A percentile compares a stretch with the other conserved stretches of the same genome.
These are phyloP conservation scores for Mortierella sp. DNA, from an alignment of 371 early-diverging fungal genomes.

Conservation along the genomic window DNA sequence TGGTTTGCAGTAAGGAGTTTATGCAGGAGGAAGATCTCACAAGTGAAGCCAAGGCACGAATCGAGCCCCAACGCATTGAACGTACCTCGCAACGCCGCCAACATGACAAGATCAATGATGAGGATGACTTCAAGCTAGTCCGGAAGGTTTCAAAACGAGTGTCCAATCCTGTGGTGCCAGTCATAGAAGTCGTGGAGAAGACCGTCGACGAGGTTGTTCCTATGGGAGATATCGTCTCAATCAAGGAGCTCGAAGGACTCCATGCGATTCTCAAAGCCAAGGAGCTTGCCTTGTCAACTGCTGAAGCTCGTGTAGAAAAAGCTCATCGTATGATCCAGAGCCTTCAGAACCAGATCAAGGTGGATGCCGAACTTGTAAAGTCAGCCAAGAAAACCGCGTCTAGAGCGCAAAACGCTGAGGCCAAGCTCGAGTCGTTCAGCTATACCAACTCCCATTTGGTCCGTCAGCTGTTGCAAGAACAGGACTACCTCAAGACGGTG, in stretches of 20 bases:
- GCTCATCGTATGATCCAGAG: slow-evolving; percentile 13
- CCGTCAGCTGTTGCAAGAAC: slow-evolving; percentile 18
- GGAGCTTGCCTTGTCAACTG: slow-evolving; percentile 11
- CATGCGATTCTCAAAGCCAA: slow-evolving; percentile 10
- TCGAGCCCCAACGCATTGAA: too few relatives aligned
- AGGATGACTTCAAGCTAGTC: too few relatives aligned
- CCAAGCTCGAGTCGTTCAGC: slow-evolving; percentile 40
- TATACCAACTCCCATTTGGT: slow-evolving; percentile 44
- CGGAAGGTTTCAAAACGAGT: too few relatives aligned
- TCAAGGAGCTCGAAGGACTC: neutral
- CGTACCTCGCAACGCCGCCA: too few relatives aligned
- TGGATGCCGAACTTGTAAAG: slow-evolving; percentile 14
- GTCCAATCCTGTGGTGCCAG: too few relatives aligned
- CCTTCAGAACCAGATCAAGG: slow-evolving; percentile 18
- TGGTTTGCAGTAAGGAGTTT: too few relatives aligned
- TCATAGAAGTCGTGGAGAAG: too few relatives aligned
- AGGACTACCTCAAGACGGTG: slow-evolving; percentile 4
- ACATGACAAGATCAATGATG: too few relatives aligned
- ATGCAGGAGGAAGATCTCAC: too few relatives aligned
- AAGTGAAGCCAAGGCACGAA: too few relatives aligned
- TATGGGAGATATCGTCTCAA: too few relatives aligned
- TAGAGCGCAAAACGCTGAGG: slow-evolving; percentile 10
- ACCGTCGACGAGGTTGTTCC: too few relatives aligned
- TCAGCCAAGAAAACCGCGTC: slow-evolving; percentile 16
- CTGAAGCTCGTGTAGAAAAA: neutral